Base-by-base conservation (phyloP, 73 alveolate genomes). In the Paramecium bursaria region DNA sequence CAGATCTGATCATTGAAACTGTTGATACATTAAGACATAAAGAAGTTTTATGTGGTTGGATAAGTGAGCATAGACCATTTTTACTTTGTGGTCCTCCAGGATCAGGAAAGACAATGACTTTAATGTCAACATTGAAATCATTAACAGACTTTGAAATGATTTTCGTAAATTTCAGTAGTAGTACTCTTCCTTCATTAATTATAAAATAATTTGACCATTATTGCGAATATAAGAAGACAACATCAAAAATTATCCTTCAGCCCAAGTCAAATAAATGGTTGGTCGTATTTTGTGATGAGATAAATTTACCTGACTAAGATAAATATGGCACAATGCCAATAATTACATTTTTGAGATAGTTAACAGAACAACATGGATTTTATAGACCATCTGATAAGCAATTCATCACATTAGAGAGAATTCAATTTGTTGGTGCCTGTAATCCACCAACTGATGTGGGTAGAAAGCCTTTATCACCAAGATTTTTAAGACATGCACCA, bases 21-120 rank as follows among this genome's bases (percentile, higher is more conserved):
- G 99, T 98, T 15, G 99, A 98, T 85, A 98, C 99, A 1, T 94
- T 97, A 15, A 85, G 99, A 54, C 99, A 98, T 74, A 92, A 95
- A 74, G 99, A 97, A 47, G 98, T 96, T 23, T 92, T 98, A 23
- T 94, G 99, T 54, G 91, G 99, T 0, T 98, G 99, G 99, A 90
- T 98, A 4, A 88, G 96, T 54, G 99, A 96, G 88, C 97, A 97
- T 79, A 91, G 99, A 80, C 99, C 99, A 6, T 98, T 98, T 90
- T 85, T 98, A 75, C 91, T 98, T 35, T 96, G 99, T 86, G 99
- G 99, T 9, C 99, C 99, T 10, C 99, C 99, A n/a, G 99, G 99
- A 21, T 92, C 98, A 46, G 99, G 99, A 46, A 98, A 98, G 82
- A 97, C 99, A 1, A 98, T 98, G 99, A 98, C 99, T 25, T 77